These are phyloP conservation scores for Parmelia sp. DNA, from an alignment of 495 filamentous ascomycete species.

Conservation along the genomic window DNA sequence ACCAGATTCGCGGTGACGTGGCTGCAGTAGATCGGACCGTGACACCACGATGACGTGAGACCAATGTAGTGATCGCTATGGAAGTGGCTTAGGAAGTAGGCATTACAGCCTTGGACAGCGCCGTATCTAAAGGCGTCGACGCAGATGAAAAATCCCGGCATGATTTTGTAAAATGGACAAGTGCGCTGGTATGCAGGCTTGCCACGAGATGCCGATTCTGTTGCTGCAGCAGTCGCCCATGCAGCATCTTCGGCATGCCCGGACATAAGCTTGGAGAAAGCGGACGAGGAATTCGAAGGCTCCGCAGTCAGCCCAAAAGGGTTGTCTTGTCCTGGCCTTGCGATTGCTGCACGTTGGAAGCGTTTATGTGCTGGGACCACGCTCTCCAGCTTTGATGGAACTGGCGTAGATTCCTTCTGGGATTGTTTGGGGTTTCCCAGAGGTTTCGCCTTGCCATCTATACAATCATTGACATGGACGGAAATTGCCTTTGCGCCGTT, in stretches of 20 bases:
- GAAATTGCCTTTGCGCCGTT: slow-evolving; percentile 43
- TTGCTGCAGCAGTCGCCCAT: slow-evolving; percentile 79
- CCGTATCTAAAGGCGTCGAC: slow-evolving; percentile 97
- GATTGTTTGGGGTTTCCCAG: slow-evolving; percentile 21
- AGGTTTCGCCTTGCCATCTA: slow-evolving; percentile 69
- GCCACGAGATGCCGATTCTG: slow-evolving; percentile 71
- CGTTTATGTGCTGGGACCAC: slow-evolving; percentile 42
- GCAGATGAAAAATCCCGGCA: slow-evolving; percentile 83
- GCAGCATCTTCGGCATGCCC: slow-evolving; percentile 82
- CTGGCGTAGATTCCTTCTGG: slow-evolving; percentile 8
- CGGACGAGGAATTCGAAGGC: slow-evolving; percentile 45
- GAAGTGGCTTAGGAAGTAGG: slow-evolving; percentile 97
- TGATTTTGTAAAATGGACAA: slow-evolving; percentile 97
- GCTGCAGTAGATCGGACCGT: slow-evolving; percentile 96
- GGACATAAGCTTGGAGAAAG: slow-evolving; percentile 89
- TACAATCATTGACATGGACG: slow-evolving; percentile 82
- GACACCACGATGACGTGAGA: slow-evolving; percentile 77
- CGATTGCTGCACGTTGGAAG: slow-evolving; percentile 60
- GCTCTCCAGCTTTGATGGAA: slow-evolving; percentile 23
- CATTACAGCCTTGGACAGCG: slow-evolving; percentile 81
- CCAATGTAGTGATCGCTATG: slow-evolving; percentile 97
- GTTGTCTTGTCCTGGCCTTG: slow-evolving; percentile 69
- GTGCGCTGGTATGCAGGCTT: slow-evolving; percentile 83
- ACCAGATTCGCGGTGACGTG: slow-evolving; percentile 87
- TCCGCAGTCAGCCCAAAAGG: slow-evolving; percentile 53